Evolutionary conservation across 2,329 filamentous ascomycete genomes (phyloP).

Genomic region (Sclerotinia subarctica): DNA sequence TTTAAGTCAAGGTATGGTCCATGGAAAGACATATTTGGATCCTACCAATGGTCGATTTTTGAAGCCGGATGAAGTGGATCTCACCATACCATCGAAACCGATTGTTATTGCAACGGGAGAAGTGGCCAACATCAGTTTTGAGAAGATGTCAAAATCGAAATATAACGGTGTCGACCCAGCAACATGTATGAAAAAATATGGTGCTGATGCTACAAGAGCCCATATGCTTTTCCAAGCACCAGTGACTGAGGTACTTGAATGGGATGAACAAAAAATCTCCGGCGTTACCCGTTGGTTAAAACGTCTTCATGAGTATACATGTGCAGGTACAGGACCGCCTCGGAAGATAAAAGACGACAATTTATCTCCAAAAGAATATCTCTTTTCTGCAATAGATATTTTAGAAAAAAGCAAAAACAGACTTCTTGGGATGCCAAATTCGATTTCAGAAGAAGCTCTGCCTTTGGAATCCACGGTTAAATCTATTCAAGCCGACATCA

Average conservation of each 20-base stretch:
- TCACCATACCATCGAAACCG: conserved; percentile 54
- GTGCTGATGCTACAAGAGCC: conserved; percentile 78
- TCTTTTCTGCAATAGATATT: neutral
- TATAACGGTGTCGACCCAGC: conserved; percentile 86
- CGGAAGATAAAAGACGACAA: neutral
- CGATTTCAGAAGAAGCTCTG: neutral
- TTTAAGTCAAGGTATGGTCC: conserved; percentile 89
- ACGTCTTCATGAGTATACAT: conserved; percentile 47
- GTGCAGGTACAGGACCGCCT: neutral
- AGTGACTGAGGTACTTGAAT: conserved; percentile 78
- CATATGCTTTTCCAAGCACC: conserved; percentile 90
- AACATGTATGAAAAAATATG: conserved; percentile 67
- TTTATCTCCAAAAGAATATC: neutral
- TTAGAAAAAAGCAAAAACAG: neutral
- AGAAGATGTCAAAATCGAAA: conserved; percentile 97
- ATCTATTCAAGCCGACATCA: conserved; percentile 25
- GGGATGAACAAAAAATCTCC: conserved; percentile 79
- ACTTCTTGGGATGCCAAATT: neutral
- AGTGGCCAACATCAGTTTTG: conserved; percentile 62
- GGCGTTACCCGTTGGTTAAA: conserved; percentile 80
- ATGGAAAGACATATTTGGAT: conserved; percentile 78
- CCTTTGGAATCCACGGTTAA: conserved; percentile 34
- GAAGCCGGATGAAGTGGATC: conserved; percentile 69
- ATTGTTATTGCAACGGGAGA: conserved; percentile 60
- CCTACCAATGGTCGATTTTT: conserved; percentile 73